Percentiles rank a stretch among this genome's conserved stretches.
Evolutionary conservation across 805 yeast genomes (phyloP).

Genomic region (Blastobotrys robertii): DNA sequence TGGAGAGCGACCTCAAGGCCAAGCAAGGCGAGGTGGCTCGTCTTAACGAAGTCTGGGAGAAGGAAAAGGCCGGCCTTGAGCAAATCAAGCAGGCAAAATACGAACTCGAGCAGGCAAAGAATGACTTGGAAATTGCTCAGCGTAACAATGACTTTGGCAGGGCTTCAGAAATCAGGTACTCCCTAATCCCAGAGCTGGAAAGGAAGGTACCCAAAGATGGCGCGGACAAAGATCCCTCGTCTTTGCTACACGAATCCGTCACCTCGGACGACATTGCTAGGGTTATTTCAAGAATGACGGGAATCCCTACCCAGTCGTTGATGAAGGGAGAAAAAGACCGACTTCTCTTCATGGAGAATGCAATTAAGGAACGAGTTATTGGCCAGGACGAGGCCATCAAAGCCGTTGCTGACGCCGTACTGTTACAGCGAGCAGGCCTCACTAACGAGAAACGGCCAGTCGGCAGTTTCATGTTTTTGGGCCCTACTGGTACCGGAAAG

Average conservation of each 20-base stretch:
- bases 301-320: constrained; percentile 84
- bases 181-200: constrained; percentile 76
- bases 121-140: constrained; percentile 72
- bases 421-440: constrained; percentile 92
- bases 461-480: constrained; percentile 92
- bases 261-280: constrained; percentile 89
- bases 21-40: constrained; percentile 59
- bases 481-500: constrained; percentile 98
- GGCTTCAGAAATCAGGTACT: constrained; percentile 84
- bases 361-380: constrained; percentile 66
- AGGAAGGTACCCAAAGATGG: constrained; percentile 36
- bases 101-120: constrained; percentile 73
- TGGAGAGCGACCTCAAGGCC: constrained; percentile 54
- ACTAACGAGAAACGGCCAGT: constrained; percentile 92
- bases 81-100: constrained; percentile 69
- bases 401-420: constrained; percentile 86
- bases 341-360: constrained; percentile 75
- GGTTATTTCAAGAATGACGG: constrained; percentile 90
- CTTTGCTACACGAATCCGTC: constrained; percentile 79
- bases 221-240: constrained; percentile 32
- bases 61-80: constrained; percentile 68
- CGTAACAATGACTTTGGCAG: constrained; percentile 76
- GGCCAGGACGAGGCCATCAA: constrained; percentile 95
- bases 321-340: constrained; percentile 93
- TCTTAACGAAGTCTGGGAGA: constrained; percentile 78